Conservation (phyloP, 257 asterid genomes). For the Solanum arcanum region DNA sequence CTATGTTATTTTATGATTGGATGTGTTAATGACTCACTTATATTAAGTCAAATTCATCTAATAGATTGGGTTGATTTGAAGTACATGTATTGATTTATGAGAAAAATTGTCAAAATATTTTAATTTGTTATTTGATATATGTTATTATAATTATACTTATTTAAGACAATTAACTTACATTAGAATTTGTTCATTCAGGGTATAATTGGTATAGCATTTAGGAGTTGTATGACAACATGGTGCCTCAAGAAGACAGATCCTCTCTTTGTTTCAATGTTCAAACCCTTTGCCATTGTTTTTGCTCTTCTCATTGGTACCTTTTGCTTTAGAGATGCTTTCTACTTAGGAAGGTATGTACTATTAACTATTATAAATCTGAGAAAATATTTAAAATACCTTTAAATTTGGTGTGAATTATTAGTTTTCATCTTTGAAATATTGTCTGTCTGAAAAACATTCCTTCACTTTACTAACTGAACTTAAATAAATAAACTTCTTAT, state of each 20-base stretch:
- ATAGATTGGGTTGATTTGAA: no score
- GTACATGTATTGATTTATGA: no score
- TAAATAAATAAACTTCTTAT: no score
- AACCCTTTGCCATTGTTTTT: conserved; percentile 36
- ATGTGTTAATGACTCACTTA: no score
- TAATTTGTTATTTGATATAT: no score
- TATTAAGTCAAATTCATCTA: no score
- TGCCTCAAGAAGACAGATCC: conserved; percentile 51
- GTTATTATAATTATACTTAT: no score
- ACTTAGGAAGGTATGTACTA: conserved; percentile 32
- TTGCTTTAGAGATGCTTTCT: conserved; percentile 32
- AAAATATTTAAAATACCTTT: no score
- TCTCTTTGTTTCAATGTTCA: conserved; percentile 45
- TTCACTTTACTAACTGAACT: not conserved
- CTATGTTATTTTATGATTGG: no score
- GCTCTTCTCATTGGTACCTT: conserved; percentile 28
- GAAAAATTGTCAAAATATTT: no score
- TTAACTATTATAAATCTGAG: not conserved
- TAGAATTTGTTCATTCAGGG: not conserved
- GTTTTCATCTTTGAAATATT: no score
- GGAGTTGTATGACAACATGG: conserved; percentile 45
- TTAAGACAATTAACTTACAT: no score
- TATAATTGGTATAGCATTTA: conserved; percentile 10
- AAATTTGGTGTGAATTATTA: not conserved
- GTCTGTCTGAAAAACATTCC: fast-evolving